phyloP scores from a whole-genome alignment of 257 asterid genomes.

The Forsythia viridissima region DNA sequence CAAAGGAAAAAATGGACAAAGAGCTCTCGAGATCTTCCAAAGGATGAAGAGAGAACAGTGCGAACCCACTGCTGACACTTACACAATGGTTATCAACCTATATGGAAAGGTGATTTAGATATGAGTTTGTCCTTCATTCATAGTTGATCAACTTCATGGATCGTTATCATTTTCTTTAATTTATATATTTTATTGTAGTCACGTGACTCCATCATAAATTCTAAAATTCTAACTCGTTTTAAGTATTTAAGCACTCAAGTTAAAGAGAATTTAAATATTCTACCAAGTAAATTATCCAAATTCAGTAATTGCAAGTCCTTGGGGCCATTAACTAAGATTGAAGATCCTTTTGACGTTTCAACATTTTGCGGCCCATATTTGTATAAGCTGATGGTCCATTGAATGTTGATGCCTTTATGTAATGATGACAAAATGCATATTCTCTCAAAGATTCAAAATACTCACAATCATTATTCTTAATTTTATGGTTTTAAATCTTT shows the following conservation, averaged over 20 bases:
- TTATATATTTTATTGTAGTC: not conserved
- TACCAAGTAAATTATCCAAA: not conserved
- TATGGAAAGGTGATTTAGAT: conserved; percentile 70
- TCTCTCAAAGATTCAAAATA: not conserved
- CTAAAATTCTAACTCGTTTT: too few species aligned
- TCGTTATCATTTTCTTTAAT: not conserved
- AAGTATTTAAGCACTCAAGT: not conserved
- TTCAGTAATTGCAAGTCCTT: not conserved
- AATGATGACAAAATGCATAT: not conserved
- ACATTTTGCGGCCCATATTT: conserved; percentile 33
- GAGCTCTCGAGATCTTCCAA: conserved; percentile 63
- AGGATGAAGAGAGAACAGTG: conserved; percentile 78
- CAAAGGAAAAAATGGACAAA: conserved; percentile 53
- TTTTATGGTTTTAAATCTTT: not conserved
- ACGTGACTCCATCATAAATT: not conserved
- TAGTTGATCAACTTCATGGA: not conserved
- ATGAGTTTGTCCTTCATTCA: conserved; percentile 4
- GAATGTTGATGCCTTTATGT: not conserved
- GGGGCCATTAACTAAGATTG: not conserved
- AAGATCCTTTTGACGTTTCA: not conserved
- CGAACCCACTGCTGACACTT: conserved; percentile 68
- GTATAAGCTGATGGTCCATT: not conserved
- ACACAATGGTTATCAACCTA: conserved; percentile 79
- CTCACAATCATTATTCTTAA: not conserved
- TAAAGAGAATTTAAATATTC: not conserved